Evolutionary conservation across 2,329 filamentous ascomycete species (phyloP).

Genomic region (Diplodia intermedia): DNA sequence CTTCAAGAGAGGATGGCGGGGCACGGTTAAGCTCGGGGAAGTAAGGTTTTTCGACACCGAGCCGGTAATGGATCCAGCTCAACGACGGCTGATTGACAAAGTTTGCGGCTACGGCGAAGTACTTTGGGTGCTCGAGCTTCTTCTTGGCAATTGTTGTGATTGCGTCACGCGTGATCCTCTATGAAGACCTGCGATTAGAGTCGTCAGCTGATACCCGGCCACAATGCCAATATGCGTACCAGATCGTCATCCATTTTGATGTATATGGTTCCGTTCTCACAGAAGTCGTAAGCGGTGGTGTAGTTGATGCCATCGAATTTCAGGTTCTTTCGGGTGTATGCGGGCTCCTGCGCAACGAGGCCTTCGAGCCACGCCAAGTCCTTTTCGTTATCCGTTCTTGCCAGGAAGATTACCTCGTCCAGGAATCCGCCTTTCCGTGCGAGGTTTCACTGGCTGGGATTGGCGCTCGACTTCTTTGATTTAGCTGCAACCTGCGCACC

Average conservation of each 20-base stretch:
- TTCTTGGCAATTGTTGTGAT: conserved; percentile 63
- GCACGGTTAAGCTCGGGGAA: conserved; percentile 53
- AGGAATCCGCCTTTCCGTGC: conserved; percentile 50
- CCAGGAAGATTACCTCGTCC: conserved; percentile 53
- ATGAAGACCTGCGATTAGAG: conserved; percentile 45
- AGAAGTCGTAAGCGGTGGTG: conserved; percentile 35
- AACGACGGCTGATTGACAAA: conserved; percentile 64
- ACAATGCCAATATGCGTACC: conserved; percentile 32
- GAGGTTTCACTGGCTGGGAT: conserved; percentile 44
- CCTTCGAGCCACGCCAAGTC: conserved; percentile 49
- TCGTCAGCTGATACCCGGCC: background rate
- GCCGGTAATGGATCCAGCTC: conserved; percentile 61
- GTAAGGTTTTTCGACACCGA: conserved; percentile 61
- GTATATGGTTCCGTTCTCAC: conserved; percentile 44
- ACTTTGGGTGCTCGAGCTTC: conserved; percentile 59
- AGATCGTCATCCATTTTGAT: conserved; percentile 55
- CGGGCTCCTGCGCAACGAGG: conserved; percentile 41
- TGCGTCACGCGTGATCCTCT: conserved; percentile 52
- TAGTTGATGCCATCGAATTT: conserved; percentile 36
- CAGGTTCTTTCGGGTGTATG: conserved; percentile 39
- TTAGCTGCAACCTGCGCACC: too few relatives aligned
- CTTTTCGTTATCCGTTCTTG: conserved; percentile 45
- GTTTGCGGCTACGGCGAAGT: conserved; percentile 62
- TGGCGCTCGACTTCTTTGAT: too few relatives aligned
- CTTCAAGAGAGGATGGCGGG: conserved; percentile 34